phyloP scores from a whole-genome alignment of 2,329 filamentous ascomycete genomes.

The Stemphylium lycopersici region DNA sequence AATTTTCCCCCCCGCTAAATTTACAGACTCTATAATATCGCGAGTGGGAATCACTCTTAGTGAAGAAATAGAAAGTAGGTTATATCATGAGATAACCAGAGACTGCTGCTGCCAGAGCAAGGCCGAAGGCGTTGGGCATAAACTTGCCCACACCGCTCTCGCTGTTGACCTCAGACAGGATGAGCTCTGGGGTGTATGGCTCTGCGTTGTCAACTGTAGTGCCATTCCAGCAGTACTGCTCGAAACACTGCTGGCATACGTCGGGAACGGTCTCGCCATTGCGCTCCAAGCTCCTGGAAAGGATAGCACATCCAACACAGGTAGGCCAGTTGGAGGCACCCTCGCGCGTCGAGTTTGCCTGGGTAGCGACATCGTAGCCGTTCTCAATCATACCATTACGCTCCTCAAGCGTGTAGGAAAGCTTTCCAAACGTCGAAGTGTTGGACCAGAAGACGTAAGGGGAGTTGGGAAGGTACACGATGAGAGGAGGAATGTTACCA shows the following conservation, averaged over 20 bases:
- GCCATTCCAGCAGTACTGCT: slow-evolving; percentile 93
- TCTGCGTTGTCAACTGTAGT: slow-evolving; percentile 53
- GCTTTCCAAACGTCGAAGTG: slow-evolving; percentile 72
- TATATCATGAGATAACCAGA: slow-evolving; percentile 25
- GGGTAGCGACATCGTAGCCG: slow-evolving; percentile 82
- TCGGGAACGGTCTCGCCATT: slow-evolving; percentile 72
- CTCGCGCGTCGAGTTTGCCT: slow-evolving; percentile 79
- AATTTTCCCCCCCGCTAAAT: slow-evolving; percentile 1
- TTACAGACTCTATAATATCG: slow-evolving; percentile 2
- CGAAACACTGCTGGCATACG: slow-evolving; percentile 78
- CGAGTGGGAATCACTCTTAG: too few species aligned
- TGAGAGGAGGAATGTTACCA: slow-evolving; percentile 63
- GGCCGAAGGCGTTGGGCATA: slow-evolving; percentile 28
- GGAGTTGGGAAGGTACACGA: slow-evolving; percentile 88
- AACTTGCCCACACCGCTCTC: slow-evolving; percentile 32
- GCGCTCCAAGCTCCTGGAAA: slow-evolving; percentile 75
- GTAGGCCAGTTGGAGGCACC: slow-evolving; percentile 68
- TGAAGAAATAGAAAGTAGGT: neutral
- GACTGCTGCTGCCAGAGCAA: slow-evolving; percentile 25
- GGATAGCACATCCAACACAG: slow-evolving; percentile 87
- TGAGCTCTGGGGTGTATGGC: slow-evolving; percentile 37
- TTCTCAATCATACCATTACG: slow-evolving; percentile 85
- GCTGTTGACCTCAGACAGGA: slow-evolving; percentile 23
- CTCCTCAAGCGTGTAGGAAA: slow-evolving; percentile 66
- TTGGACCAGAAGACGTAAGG: slow-evolving; percentile 81